Conservation (phyloP, 179 eudicot genomes). For the Nepenthes alata region DNA sequence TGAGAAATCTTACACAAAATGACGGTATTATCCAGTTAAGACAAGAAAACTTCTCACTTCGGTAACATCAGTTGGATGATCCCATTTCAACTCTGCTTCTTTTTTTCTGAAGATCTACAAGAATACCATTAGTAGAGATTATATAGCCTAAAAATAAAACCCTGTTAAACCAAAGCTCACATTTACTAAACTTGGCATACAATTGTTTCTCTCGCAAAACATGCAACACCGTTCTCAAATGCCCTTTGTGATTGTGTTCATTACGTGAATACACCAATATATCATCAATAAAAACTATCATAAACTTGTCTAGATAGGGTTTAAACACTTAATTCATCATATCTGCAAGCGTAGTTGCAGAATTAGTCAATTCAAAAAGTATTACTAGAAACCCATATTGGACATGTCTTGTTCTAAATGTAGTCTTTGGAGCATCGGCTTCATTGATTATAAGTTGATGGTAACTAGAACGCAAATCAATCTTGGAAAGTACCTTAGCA, state of each 20-base stretch:
- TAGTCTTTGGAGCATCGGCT: not conserved
- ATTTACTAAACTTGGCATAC: not conserved
- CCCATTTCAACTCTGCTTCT: not conserved
- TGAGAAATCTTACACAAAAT: not conserved
- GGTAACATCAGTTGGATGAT: not conserved
- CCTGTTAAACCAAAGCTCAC: constrained; percentile 1
- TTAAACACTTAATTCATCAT: not conserved
- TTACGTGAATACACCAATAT: too few relatives aligned
- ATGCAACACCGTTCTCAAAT: too few relatives aligned
- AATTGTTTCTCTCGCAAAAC: not conserved
- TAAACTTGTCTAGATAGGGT: not conserved
- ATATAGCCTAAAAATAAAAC: not conserved
- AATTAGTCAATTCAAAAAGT: not conserved
- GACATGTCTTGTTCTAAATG: not conserved
- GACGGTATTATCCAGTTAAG: not conserved
- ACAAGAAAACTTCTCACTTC: not conserved
- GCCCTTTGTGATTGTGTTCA: too few relatives aligned
- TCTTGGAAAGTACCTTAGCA: not conserved
- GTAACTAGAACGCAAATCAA: not conserved
- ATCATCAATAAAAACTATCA: too few relatives aligned
- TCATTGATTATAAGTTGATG: not conserved
- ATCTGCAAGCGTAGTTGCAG: not conserved
- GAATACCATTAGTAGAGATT: not conserved
- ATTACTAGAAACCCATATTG: not conserved
- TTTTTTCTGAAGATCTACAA: not conserved